Conservation (phyloP, 495 filamentous ascomycete genomes). For the Stereocaulon alpinum region DNA sequence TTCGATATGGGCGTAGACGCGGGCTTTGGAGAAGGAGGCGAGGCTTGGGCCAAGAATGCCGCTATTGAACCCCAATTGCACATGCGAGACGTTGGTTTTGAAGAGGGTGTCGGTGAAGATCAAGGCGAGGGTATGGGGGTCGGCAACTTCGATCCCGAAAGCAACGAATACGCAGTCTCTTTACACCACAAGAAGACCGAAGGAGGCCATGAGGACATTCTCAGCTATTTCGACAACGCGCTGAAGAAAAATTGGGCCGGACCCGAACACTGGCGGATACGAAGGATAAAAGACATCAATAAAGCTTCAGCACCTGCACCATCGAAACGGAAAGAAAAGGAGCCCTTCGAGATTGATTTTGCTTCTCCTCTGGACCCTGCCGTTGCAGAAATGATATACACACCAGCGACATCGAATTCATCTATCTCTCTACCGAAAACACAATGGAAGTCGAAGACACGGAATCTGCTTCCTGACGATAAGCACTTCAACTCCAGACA, state of each 20-base stretch:
- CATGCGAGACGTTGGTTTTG: constrained; percentile 31
- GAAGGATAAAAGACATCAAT: constrained; percentile 76
- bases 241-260: constrained; percentile 97
- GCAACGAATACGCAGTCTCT: constrained; percentile 58
- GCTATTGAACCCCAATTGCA: constrained; percentile 49
- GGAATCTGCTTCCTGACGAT: constrained; percentile 92
- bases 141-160: constrained; percentile 48
- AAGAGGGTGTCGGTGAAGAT: constrained; percentile 24
- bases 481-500: constrained; percentile 96
- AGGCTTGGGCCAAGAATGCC: constrained; percentile 58
- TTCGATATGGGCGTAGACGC: constrained; percentile 65
- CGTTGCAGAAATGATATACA: constrained; percentile 74
- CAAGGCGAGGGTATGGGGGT: constrained; percentile 52
- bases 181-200: constrained; percentile 51
- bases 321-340: constrained; percentile 76
- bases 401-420: constrained; percentile 67
- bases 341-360: constrained; percentile 93
- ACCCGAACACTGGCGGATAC: constrained; percentile 96
- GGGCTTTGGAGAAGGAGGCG: constrained; percentile 58
- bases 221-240: constrained; percentile 94
- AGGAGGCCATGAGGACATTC: constrained; percentile 75
- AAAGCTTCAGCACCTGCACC: constrained; percentile 46
- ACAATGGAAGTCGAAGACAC: constrained; percentile 87
- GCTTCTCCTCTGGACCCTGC: constrained; percentile 54
- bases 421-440: constrained; percentile 78